phyloP scores from a whole-genome alignment of 768 basidiomycete species.

The Kwoniella europaea region DNA sequence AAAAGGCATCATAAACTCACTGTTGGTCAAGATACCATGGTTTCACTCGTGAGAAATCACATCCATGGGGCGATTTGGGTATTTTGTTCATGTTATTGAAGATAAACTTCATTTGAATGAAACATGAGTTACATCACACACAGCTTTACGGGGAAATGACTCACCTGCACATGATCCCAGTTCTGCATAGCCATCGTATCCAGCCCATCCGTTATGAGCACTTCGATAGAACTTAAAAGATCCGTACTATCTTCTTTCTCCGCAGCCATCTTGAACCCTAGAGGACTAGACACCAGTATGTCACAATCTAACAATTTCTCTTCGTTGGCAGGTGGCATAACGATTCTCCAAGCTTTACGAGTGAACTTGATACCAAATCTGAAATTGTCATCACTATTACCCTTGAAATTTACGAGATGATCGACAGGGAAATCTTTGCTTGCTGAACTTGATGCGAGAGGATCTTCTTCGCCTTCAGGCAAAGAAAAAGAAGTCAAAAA shows the following conservation, averaged over 20 bases:
- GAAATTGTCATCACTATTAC: conserved; percentile 97
- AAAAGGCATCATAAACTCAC: conserved; percentile 62
- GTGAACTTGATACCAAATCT: conserved; percentile 90
- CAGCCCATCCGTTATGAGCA: conserved; percentile 87
- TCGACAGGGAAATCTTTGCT: conserved; percentile 79
- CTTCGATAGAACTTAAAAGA: conserved; percentile 89
- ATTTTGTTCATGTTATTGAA: conserved; percentile 82
- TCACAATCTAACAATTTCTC: conserved; percentile 85
- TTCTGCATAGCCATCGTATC: conserved; percentile 97
- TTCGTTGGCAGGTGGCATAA: conserved; percentile 56
- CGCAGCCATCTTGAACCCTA: conserved; percentile 86
- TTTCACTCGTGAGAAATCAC: conserved; percentile 95
- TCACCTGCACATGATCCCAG: conserved; percentile 95
- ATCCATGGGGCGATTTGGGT: conserved; percentile 89
- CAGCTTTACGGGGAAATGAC: conserved; percentile 26
- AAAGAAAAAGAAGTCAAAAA: conserved; percentile 83
- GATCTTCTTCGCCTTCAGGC: conserved; percentile 75
- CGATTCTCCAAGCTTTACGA: conserved; percentile 71
- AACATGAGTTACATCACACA: neutral
- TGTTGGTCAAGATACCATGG: conserved; percentile 96
- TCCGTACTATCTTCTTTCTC: conserved; percentile 95
- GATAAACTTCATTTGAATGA: conserved; percentile 67
- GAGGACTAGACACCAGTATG: conserved; percentile 87
- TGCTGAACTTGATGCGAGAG: conserved; percentile 62
- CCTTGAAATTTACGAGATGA: conserved; percentile 90